Evolutionary conservation across 352 stramenopile species (phyloP), one percentile per base, ranked within the genome.

Genomic region (Elongisporangium prolatum): DNA sequence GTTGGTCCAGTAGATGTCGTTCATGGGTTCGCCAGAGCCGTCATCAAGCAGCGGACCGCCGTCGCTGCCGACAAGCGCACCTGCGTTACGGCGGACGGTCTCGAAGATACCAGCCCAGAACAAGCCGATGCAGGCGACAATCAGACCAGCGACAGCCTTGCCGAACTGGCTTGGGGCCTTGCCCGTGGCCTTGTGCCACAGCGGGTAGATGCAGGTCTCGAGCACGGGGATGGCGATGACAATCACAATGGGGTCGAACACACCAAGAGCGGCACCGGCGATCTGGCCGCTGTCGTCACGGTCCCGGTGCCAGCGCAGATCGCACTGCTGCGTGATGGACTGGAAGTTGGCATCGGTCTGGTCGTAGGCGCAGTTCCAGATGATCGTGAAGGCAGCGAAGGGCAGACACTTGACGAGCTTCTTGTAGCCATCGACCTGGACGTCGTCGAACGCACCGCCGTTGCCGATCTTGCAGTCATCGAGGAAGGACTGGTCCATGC

Each of bases 331-430:
- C 1, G 72, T 76, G 60, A 86, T 86, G 3, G 70, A 65, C 64
- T 86, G 76, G 64, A 80, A 81, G 65, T 86, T 86, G 68, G 68
- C 76, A 57, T 81, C 72, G 4, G 64, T 75, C 63, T 86, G 76
- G 59, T 86, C 72, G 48, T 86, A 80, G 8, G 68, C 67, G 21
- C 67, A 74, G 8, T 78, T 56, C 76, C 76, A 86, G 49, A 86
- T 74, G 56, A 86, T 77, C 4, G 65, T 82, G 62, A 75, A 86
- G 0, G 73, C 66, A 16, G 70, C 63, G 48, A 81, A 86, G 8
- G 76, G 76, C 18, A 86, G 51, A 20, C 72, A 60, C 13, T 71
- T 63, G 25, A 84, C 52, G 3, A 86, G 56, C 22, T 69, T 67
- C 68, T 84, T 86, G 68, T 77, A 71, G 11, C 65, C 72, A 14